These are phyloP conservation scores for Chlorella sp. DNA, from an alignment of 139 green algal species.

Conservation along the genomic window DNA sequence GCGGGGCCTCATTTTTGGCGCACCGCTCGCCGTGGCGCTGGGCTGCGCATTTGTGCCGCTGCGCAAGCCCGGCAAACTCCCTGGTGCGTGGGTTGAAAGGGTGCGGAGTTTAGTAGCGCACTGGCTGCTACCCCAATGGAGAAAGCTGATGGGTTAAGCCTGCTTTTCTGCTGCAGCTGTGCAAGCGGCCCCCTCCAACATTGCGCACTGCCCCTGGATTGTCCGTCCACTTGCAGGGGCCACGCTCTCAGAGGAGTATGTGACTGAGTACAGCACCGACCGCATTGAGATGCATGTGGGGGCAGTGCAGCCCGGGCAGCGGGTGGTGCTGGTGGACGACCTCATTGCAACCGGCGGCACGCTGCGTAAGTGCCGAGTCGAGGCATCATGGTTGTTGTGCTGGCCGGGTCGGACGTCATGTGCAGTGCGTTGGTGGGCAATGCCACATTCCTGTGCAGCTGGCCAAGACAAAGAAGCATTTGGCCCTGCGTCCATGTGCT, in stretches of 20 bases:
- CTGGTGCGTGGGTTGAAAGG: conserved; percentile 81
- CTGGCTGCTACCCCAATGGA: no score
- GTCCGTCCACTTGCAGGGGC: conserved; percentile 71
- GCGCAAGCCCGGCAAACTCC: conserved; percentile 98
- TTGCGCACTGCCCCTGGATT: background rate
- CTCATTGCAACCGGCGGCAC: conserved; percentile 98
- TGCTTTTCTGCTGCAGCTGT: no score
- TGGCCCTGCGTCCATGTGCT: background rate
- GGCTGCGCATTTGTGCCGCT: conserved; percentile 92
- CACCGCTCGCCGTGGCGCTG: conserved; percentile 92
- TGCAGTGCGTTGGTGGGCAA: no score
- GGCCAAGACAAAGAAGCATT: no score
- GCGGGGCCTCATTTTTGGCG: conserved; percentile 97
- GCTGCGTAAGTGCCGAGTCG: conserved; percentile 60
- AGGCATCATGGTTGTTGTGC: background rate
- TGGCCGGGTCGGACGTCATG: background rate
- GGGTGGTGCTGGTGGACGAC: conserved; percentile 96
- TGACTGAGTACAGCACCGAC: conserved; percentile 93
- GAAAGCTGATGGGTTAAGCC: no score
- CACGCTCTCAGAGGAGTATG: conserved; percentile 85
- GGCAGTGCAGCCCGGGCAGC: conserved; percentile 83
- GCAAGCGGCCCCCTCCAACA: no score
- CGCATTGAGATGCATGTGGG: conserved; percentile 97
- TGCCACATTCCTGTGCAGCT: no score
- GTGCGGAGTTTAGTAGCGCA: no score